Percentiles rank a stretch among this genome's conserved stretches.
Conservation (phyloP, 768 basidiomycete species). For the Russula abietina region DNA sequence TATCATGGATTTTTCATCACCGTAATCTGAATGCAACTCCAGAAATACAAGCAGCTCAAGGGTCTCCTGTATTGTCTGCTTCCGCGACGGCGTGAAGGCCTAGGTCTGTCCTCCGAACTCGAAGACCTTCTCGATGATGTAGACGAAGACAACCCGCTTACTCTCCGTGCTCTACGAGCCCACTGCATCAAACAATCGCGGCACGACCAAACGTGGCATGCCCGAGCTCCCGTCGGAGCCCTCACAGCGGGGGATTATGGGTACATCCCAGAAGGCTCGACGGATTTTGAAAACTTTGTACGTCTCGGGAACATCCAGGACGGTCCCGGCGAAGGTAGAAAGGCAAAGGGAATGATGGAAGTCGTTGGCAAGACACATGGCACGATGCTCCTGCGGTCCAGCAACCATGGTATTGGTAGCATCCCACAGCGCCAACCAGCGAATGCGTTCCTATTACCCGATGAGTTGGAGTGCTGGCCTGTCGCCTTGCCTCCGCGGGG, state of each 20-base stretch:
- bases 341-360: background rate
- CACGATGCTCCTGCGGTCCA: conserved; percentile 12
- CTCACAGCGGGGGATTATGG: too few relatives aligned
- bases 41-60: conserved; percentile 23
- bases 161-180: too few relatives aligned
- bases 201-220: too few relatives aligned
- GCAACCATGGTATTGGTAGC: too few relatives aligned
- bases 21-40: background rate
- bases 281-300: conserved; percentile 18
- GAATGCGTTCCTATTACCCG: too few relatives aligned
- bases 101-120: conserved; percentile 12
- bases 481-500: too few relatives aligned
- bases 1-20: background rate
- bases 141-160: too few relatives aligned
- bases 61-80: conserved; percentile 20
- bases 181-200: too few relatives aligned
- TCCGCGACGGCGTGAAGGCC: conserved; percentile 12
- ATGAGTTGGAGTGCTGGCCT: too few relatives aligned
- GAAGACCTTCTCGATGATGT: conserved; percentile 24
- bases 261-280: too few relatives aligned
- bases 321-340: background rate
- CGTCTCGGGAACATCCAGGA: conserved; percentile 18
- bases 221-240: too few relatives aligned
- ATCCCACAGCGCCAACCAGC: too few relatives aligned
- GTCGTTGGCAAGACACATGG: conserved; percentile 13